Evolutionary conservation across 1,284 basidiomycete genomes (phyloP).

Genomic region (Heterobasidion occidentale): DNA sequence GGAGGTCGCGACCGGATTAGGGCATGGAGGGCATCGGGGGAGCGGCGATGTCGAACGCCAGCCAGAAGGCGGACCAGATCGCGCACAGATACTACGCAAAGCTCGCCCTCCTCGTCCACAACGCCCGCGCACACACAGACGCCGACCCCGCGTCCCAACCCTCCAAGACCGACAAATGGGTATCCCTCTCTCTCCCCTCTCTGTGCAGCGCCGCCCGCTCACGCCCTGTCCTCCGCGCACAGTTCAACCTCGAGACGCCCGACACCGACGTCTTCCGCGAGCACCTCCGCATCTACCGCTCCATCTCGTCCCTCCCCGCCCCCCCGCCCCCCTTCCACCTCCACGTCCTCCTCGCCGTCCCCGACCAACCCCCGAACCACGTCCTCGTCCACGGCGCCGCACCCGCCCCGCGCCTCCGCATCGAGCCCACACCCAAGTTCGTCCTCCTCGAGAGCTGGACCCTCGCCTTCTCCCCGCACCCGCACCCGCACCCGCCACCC

Average conservation of each 20-base stretch:
- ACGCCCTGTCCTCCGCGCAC: background rate
- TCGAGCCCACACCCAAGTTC: conserved; percentile 57
- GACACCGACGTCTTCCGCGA: conserved; percentile 59
- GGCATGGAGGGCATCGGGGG: background rate
- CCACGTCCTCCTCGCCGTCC: conserved; percentile 61
- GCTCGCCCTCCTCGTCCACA: conserved; percentile 62
- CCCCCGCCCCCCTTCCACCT: conserved; percentile 46
- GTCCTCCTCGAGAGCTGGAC: conserved; percentile 73
- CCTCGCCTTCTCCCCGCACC: conserved; percentile 38
- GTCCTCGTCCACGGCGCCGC: conserved; percentile 59
- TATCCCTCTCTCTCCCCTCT: conserved; percentile 25
- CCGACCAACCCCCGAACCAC: conserved; percentile 59
- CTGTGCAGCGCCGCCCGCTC: background rate
- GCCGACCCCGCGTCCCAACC: too few species aligned
- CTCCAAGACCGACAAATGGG: conserved; percentile 69
- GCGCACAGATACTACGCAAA: conserved; percentile 74
- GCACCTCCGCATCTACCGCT: conserved; percentile 51
- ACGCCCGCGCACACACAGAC: conserved; percentile 37
- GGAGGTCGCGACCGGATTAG: background rate
- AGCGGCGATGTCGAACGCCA: conserved; percentile 35
- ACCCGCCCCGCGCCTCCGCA: conserved; percentile 48
- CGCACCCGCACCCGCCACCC: conserved; percentile 2
- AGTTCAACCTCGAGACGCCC: conserved; percentile 79
- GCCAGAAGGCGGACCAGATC: conserved; percentile 74
- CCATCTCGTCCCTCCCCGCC: conserved; percentile 41